A percentile compares a stretch with the other conserved stretches of the same genome.
Evolutionary conservation across 1,284 basidiomycete species (phyloP).

Genomic region (Somion occarium): DNA sequence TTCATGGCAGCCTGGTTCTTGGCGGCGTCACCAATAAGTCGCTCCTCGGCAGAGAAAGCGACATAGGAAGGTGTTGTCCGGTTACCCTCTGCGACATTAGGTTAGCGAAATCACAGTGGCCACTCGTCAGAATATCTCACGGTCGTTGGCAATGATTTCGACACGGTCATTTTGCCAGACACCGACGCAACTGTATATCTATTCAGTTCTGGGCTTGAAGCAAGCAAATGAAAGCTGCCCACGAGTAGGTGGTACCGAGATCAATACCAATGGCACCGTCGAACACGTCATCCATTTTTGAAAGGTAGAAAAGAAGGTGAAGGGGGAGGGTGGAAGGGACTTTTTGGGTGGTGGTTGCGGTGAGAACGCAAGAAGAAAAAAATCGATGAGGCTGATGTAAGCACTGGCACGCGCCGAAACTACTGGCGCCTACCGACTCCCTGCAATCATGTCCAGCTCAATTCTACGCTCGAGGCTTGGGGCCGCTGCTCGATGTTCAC

Average conservation of each 20-base stretch:
- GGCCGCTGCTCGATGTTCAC: constrained; percentile 32
- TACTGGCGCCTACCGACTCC: constrained; percentile 24
- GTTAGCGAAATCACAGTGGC: constrained; percentile 11
- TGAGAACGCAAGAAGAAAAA: constrained; percentile 32
- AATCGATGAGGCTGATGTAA: constrained; percentile 33
- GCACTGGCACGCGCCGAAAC: constrained; percentile 22
- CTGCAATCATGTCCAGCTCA: constrained; percentile 26
- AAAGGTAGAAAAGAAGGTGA: constrained; percentile 17
- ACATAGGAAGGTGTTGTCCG: constrained; percentile 99
- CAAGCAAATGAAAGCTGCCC: constrained; percentile 28
- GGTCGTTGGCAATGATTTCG: constrained; percentile 97
- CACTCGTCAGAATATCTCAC: constrained; percentile 41
- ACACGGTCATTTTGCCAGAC: constrained; percentile 99
- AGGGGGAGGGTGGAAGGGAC: constrained; percentile 16
- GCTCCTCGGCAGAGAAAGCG: constrained; percentile 96
- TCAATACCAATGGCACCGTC: constrained; percentile 97
- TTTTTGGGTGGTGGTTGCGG: constrained; percentile 17
- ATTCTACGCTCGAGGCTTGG: constrained; percentile 40
- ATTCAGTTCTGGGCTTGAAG: constrained; percentile 1
- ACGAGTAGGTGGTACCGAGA: constrained; percentile 90
- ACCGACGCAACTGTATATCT: constrained; percentile 74
- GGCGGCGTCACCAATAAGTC: constrained; percentile 98
- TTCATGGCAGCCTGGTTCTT: constrained; percentile 99
- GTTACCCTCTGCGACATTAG: constrained; percentile 80
- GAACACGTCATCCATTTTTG: constrained; percentile 89